A percentile compares a stretch with the other conserved stretches of the same genome.
These are phyloP conservation scores for Pseudovirgaria hyperparasitica DNA, from an alignment of 2,329 filamentous ascomycete genomes.

Conservation along the genomic window DNA sequence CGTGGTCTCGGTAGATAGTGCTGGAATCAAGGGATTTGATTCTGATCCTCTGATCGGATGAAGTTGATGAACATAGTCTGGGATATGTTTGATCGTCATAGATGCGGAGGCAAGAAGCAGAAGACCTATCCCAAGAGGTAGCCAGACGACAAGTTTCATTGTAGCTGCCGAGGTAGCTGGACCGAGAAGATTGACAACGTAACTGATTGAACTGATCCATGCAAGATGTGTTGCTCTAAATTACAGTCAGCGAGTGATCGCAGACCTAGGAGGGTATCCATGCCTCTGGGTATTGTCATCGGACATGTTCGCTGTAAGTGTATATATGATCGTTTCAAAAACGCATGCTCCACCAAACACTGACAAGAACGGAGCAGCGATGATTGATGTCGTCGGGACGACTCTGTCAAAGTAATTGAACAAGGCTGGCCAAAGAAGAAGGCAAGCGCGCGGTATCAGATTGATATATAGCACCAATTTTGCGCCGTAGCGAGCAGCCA, in stretches of 20 bases:
- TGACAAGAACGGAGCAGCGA: constrained; percentile 17
- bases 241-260: neutral
- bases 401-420: constrained; percentile 13
- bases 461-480: constrained; percentile 19
- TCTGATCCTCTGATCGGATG: no score
- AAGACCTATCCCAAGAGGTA: constrained; percentile 23
- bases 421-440: constrained; percentile 16
- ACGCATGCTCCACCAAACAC: constrained; percentile 24
- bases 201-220: constrained; percentile 18
- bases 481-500: constrained; percentile 18
- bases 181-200: constrained; percentile 20
- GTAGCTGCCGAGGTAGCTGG: constrained; percentile 20
- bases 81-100: no score
- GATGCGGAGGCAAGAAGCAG: no score
- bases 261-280: no score
- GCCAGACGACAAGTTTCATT: constrained; percentile 22
- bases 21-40: no score
- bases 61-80: no score
- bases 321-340: constrained; percentile 20
- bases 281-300: constrained; percentile 12
- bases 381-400: constrained; percentile 18
- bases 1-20: no score
- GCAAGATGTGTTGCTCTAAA: constrained; percentile 15
- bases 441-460: constrained; percentile 16
- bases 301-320: constrained; percentile 22